Conservation (phyloP, 495 filamentous ascomycete species). For the Apiosordaria backusii region DNA sequence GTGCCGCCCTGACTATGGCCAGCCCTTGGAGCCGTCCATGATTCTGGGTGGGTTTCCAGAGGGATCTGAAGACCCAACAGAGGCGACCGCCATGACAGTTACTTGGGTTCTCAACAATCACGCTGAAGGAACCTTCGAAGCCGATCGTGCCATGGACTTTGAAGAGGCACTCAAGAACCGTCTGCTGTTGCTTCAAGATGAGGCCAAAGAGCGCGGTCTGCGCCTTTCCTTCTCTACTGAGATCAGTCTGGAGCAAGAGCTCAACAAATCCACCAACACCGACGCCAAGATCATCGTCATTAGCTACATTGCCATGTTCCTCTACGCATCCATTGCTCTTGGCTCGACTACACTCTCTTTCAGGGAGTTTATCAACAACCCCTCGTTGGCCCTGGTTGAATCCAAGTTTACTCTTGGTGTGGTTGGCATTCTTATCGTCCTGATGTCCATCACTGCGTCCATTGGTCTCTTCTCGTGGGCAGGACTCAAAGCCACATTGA, state of each 20-base stretch:
- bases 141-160: slow-evolving; percentile 80
- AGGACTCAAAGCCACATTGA: slow-evolving; percentile 88
- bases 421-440: slow-evolving; percentile 86
- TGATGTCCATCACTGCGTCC: slow-evolving; percentile 95
- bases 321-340: slow-evolving; percentile 89
- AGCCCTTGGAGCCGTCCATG: slow-evolving; percentile 79
- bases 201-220: slow-evolving; percentile 73
- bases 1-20: slow-evolving; percentile 82
- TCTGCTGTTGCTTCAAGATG: slow-evolving; percentile 69
- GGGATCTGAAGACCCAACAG: slow-evolving; percentile 57
- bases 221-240: slow-evolving; percentile 92
- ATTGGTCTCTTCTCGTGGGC: slow-evolving; percentile 88
- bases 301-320: slow-evolving; percentile 97
- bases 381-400: slow-evolving; percentile 78
- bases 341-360: slow-evolving; percentile 80
- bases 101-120: slow-evolving; percentile 97
- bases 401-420: slow-evolving; percentile 94
- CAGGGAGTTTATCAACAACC: slow-evolving; percentile 70
- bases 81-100: slow-evolving; percentile 73
- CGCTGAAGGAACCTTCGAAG: slow-evolving; percentile 63
- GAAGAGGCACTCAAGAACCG: slow-evolving; percentile 69
- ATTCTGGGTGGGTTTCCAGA: slow-evolving; percentile 77
- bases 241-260: slow-evolving; percentile 85
- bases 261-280: slow-evolving; percentile 95
- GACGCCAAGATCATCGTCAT: slow-evolving; percentile 96